phyloP scores from a whole-genome alignment of 2,329 filamentous ascomycete species.

The Cladosporium sp. region DNA sequence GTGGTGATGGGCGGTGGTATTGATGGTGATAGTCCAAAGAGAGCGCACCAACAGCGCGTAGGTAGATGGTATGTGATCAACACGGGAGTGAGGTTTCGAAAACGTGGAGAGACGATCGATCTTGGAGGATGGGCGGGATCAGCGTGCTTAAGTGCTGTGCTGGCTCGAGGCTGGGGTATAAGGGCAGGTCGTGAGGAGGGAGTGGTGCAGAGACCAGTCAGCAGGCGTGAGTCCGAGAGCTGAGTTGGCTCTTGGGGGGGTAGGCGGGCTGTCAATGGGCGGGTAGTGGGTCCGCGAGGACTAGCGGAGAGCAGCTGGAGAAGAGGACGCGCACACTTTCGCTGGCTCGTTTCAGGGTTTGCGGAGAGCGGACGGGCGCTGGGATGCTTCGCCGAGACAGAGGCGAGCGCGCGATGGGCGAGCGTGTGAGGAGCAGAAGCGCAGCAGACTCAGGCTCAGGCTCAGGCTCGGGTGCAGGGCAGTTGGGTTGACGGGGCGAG shows the following conservation, averaged over 20 bases:
- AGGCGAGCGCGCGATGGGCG: slow-evolving; percentile 31
- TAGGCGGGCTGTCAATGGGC: slow-evolving; percentile 29
- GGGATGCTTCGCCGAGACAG: slow-evolving; percentile 51
- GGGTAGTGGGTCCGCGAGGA: slow-evolving; percentile 27
- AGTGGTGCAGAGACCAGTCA: slow-evolving; percentile 13
- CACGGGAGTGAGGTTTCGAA: slow-evolving; percentile 31
- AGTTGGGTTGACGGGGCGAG: slow-evolving; percentile 20
- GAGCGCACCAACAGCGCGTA: slow-evolving; percentile 14
- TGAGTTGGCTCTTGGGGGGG: slow-evolving; percentile 24
- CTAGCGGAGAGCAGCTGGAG: slow-evolving; percentile 24
- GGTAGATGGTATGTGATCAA: slow-evolving; percentile 26
- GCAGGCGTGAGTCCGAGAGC: slow-evolving; percentile 26
- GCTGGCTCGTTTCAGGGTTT: slow-evolving; percentile 13
- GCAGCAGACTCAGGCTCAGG: neutral
- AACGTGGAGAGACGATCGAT: slow-evolving; percentile 52
- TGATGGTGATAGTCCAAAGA: slow-evolving; percentile 8
- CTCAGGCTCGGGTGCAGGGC: slow-evolving; percentile 16
- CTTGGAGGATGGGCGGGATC: slow-evolving; percentile 50
- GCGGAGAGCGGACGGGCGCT: slow-evolving; percentile 11
- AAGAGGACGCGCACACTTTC: slow-evolving; percentile 18
- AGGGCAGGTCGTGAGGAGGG: slow-evolving; percentile 22
- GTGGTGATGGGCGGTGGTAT: slow-evolving; percentile 19
- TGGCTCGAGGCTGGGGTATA: slow-evolving; percentile 31
- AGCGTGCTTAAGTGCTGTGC: slow-evolving; percentile 44
- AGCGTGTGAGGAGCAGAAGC: slow-evolving; percentile 26